phyloP scores from a whole-genome alignment of 176 grass and related monocot genomes.

The Aegilops bicornis region DNA sequence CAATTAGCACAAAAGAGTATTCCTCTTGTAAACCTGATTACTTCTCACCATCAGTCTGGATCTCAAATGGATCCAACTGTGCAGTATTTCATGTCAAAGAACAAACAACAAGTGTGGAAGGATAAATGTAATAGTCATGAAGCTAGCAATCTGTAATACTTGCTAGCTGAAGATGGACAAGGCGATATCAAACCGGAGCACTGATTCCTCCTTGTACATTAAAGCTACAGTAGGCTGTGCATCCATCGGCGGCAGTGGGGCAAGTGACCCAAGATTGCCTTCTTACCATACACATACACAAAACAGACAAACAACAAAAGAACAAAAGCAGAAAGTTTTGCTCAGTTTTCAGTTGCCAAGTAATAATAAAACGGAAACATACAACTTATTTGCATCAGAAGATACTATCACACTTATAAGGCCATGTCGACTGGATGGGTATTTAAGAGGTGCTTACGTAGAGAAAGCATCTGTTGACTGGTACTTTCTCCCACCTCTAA shows the following conservation, averaged over 20 bases:
- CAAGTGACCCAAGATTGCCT: conserved; percentile 93
- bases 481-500: conserved; percentile 13
- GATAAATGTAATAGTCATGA: conserved; percentile 49
- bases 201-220: conserved; percentile 90
- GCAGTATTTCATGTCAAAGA: conserved; percentile 35
- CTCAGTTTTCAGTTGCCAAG: conserved; percentile 64
- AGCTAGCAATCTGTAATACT: conserved; percentile 51
- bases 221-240: conserved; percentile 84
- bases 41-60: conserved; percentile 33
- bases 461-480: background rate
- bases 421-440: conserved; percentile 19
- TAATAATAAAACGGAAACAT: conserved; percentile 52
- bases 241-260: conserved; percentile 96
- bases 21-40: conserved; percentile 6
- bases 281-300: conserved; percentile 98
- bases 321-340: conserved; percentile 55
- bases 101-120: conserved; percentile 34
- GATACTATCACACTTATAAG: conserved; percentile 31
- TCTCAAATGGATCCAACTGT: conserved; percentile 37
- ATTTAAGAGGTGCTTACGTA: conserved; percentile 1
- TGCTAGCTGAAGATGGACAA: conserved; percentile 70
- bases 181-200: conserved; percentile 77
- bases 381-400: conserved; percentile 52
- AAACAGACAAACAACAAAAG: conserved; percentile 96
- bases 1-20: conserved; percentile 25